A percentile compares a stretch with the other conserved stretches of the same genome.
These are phyloP conservation scores for Lindgomyces ingoldianus DNA, from an alignment of 495 filamentous ascomycete genomes.

Conservation along the genomic window DNA sequence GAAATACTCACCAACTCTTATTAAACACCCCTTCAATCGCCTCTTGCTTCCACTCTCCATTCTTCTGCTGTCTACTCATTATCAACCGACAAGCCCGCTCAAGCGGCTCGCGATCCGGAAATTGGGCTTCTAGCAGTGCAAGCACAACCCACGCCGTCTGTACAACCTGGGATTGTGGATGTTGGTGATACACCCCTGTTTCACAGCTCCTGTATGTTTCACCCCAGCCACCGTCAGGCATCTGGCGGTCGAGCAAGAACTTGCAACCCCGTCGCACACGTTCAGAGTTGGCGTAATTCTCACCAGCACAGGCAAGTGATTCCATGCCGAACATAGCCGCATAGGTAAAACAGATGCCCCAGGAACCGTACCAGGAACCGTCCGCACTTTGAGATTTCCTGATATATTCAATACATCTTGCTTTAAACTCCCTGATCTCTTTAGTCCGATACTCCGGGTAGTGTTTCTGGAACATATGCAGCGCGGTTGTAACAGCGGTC, in stretches of 20 bases:
- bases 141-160: conserved; percentile 92
- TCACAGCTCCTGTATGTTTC: conserved; percentile 85
- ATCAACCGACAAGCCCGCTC: conserved; percentile 75
- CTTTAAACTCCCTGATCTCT: conserved; percentile 73
- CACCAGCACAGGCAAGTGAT: conserved; percentile 75
- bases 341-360: conserved; percentile 98
- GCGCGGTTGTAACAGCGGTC: conserved; percentile 87
- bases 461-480: conserved; percentile 76
- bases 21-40: conserved; percentile 98
- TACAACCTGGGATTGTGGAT: conserved; percentile 75
- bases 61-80: conserved; percentile 78
- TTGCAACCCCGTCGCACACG: conserved; percentile 73
- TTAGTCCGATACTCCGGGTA: conserved; percentile 75
- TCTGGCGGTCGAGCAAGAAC: conserved; percentile 81
- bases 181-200: conserved; percentile 61
- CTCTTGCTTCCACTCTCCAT: conserved; percentile 95
- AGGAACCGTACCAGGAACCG: conserved; percentile 93
- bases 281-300: conserved; percentile 73
- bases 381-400: conserved; percentile 75
- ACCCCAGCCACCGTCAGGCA: conserved; percentile 91
- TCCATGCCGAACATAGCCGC: conserved; percentile 94
- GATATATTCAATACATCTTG: conserved; percentile 74
- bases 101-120: conserved; percentile 72
- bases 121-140: conserved; percentile 79
- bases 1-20: conserved; percentile 66